These are phyloP conservation scores for Lichtheimia ramosa DNA, from an alignment of 371 early-diverging fungal species.

Conservation along the genomic window DNA sequence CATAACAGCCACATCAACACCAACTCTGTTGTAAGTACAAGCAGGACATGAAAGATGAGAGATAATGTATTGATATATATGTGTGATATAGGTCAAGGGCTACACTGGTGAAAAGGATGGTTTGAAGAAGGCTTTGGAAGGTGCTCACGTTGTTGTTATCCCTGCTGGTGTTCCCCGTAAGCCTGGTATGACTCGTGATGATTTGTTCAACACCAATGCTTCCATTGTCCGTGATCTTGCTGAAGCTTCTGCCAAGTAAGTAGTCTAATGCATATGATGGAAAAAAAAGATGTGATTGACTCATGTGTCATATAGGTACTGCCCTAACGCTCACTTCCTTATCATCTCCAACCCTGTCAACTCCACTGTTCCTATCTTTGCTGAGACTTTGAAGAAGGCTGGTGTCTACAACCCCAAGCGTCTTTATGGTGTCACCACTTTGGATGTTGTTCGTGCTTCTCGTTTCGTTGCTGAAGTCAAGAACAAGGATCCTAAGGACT, in stretches of 20 bases:
- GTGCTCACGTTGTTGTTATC: constrained; percentile 77
- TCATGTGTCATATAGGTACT: constrained; percentile 53
- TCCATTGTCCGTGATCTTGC: constrained; percentile 92
- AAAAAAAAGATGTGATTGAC: neutral
- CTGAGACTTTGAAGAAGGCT: constrained; percentile 94
- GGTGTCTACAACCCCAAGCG: constrained; percentile 93
- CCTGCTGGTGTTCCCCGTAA: constrained; percentile 99
- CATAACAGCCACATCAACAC: constrained; percentile 88
- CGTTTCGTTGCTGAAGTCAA: constrained; percentile 91
- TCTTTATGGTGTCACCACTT: constrained; percentile 97
- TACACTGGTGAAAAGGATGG: constrained; percentile 84
- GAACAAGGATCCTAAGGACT: constrained; percentile 71
- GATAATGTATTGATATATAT: neutral
- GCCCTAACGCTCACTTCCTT: constrained; percentile 94
- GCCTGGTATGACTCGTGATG: constrained; percentile 99
- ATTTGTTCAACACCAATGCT: constrained; percentile 98
- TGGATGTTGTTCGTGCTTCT: constrained; percentile 97
- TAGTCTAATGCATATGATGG: neutral
- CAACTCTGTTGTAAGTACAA: constrained; percentile 63
- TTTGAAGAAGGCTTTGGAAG: constrained; percentile 85
- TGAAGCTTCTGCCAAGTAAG: constrained; percentile 58
- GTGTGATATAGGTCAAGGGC: constrained; percentile 71
- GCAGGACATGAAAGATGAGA: neutral
- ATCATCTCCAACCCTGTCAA: constrained; percentile 99
- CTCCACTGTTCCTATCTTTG: constrained; percentile 98